phyloP scores from a whole-genome alignment of 208 protist genomes.

The Leishmania tarentolae region DNA sequence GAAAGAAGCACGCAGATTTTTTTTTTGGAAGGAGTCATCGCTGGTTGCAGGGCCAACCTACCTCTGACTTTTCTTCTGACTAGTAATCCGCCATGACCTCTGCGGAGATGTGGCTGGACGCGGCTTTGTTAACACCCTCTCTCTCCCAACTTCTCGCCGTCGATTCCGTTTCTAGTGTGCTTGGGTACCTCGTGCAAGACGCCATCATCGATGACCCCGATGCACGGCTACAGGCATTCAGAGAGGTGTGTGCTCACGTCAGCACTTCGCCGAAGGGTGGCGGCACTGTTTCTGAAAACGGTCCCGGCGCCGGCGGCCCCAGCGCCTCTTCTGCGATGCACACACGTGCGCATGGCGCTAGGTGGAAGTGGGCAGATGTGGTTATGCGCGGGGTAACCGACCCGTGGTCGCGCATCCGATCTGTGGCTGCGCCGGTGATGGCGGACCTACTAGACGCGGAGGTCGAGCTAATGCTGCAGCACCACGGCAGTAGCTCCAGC shows the following conservation, averaged over 20 bases:
- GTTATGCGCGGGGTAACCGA: slow-evolving; percentile 72
- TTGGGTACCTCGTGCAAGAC: slow-evolving; percentile 10
- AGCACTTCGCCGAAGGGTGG: neutral
- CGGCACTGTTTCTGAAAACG: neutral
- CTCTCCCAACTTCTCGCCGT: slow-evolving; percentile 18
- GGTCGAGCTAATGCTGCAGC: slow-evolving; percentile 20
- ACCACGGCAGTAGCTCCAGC: neutral
- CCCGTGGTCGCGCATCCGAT: slow-evolving; percentile 68
- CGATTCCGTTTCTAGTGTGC: slow-evolving; percentile 20
- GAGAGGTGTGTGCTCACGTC: slow-evolving; percentile 15
- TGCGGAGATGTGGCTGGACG: neutral
- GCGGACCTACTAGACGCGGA: slow-evolving; percentile 28
- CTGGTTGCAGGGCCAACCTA: neutral
- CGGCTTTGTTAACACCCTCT: neutral
- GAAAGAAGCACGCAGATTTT: neutral
- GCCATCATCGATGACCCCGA: slow-evolving; percentile 27
- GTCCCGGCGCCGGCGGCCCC: neutral
- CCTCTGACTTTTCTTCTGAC: neutral
- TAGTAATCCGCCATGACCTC: neutral
- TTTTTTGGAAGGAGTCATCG: neutral
- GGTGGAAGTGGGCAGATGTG: slow-evolving; percentile 39
- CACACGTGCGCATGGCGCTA: slow-evolving; percentile 1
- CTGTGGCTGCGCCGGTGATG: slow-evolving; percentile 24
- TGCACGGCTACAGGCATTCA: slow-evolving; percentile 22
- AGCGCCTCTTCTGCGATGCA: neutral